Evolutionary conservation across 139 green algal genomes (phyloP), one percentile per base, ranked within the genome.

Genomic region (Chlorella sorokiniana): DNA sequence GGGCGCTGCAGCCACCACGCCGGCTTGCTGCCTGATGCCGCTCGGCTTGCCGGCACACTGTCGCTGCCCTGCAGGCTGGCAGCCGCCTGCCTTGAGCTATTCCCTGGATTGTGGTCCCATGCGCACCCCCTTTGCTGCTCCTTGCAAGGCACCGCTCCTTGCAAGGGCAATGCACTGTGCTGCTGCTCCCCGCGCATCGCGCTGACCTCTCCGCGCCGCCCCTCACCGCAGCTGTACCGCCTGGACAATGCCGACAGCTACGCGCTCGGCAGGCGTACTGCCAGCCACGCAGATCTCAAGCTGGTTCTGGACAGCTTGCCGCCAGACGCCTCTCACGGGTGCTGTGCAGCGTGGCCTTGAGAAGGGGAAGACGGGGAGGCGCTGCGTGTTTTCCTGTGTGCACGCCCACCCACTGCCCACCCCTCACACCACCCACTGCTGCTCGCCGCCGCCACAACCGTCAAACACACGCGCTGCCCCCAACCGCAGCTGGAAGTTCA

Each of bases 401-500:
- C 29, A 4, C n/a, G 61, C n/a, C 61, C 27, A 23, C 14, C 5
- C 54, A 29, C 62, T 69, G 29, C 29, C 3, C 62, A 23, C n/a
- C 7, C n/a, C n/a, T 41, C n/a, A 8, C 29, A 4, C 62, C 7
- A 22, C 62, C 5, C 31, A 8, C 62, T 40, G 29, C n/a, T 4
- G 7, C 31, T 42, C 22, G 9, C 14, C 29, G 9, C n/a, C 62
- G n/a, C 62, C 62, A 11, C 7, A 52, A 56, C 48, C 48, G 14
- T 56, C 14, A 11, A 25, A 16, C 48, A 16, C 48, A 56, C 16
- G 48, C 48, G 11, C 14, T 56, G 48, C 16, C 16, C 16, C 14
- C 48, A 56, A 25, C 48, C 48, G 48, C 59, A 48, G 70, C 31
- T 88, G 84, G 84, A 84, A 81, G 38, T 88, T 78, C 72, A 74